Evolutionary conservation across 192 early-diverging fungal species (phyloP), one percentile per base, ranked within the genome.

Genomic region (Kickxella alabastrina): DNA sequence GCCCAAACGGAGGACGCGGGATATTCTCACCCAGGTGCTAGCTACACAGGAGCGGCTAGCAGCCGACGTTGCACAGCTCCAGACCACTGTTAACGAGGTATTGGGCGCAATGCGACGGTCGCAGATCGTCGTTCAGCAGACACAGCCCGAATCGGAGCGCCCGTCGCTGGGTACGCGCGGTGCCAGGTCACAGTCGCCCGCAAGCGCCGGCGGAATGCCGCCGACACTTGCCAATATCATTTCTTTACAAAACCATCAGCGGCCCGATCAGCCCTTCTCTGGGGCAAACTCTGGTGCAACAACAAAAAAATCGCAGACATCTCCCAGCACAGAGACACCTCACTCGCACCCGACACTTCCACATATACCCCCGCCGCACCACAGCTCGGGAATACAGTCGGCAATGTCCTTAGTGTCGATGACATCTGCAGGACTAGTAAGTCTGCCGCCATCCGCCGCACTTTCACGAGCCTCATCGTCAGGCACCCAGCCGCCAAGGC

Each of bases 31-130:
- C 29, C 59, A 62, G 3, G 37, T 75, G 46, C 35, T 75, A 28
- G 44, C 46, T 7, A 53, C 57, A n/a, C 72, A 75, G 40, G 61
- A 68, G 37, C 65, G 57, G 19, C 65, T 75, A 13, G 40, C 54
- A 14, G 43, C 60, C 17, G 72, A 75, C 37, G 62, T 75, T 23
- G 43, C 50, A 19, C 72, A 46, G 40, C 57, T 75, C 35, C 72
- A 60, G 38, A 28, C 54, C 28, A 60, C 72, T 3, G 45, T 75
- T 13, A 57, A 68, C 7, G 32, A 28, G 4, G 54, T 68, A 15
- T 45, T 75, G 34, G 18, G 46, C 13, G 46, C 53, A 5, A 36
- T 75, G 43, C 64, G 49, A 15, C 44, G 43, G 29, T 10, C 57
- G 36, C 43, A 44, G 43, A 14, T 24, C 22, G 5, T 32, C 32